A percentile compares a stretch with the other conserved stretches of the same genome.
These are phyloP conservation scores for Candida sojae DNA, from an alignment of 1,139 yeast genomes.

Conservation along the genomic window DNA sequence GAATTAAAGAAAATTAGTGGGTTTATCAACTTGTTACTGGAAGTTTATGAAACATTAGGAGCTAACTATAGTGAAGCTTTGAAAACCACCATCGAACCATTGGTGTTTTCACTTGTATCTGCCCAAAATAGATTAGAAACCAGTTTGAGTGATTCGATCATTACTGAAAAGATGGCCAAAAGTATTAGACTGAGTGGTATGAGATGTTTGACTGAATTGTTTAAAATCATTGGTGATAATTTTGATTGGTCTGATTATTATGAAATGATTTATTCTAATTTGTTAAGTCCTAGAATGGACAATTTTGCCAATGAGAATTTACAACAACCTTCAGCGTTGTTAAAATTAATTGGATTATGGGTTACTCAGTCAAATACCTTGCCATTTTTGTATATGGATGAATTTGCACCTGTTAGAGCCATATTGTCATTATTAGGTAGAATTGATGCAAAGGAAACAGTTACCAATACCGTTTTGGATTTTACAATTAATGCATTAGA, in stretches of 20 bases:
- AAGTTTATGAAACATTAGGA: slow-evolving; percentile 65
- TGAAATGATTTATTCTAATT: slow-evolving; percentile 48
- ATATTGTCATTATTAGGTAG: slow-evolving; percentile 56
- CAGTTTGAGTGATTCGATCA: slow-evolving; percentile 18
- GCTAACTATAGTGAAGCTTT: slow-evolving; percentile 54
- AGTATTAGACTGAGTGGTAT: slow-evolving; percentile 61
- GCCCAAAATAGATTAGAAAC: slow-evolving; percentile 51
- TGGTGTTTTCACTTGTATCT: slow-evolving; percentile 56
- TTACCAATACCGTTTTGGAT: slow-evolving; percentile 55
- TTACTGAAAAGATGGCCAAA: slow-evolving; percentile 47
- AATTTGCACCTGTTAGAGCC: slow-evolving; percentile 56
- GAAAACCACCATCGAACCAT: slow-evolving; percentile 56
- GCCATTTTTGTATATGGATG: slow-evolving; percentile 57
- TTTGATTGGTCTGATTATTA: slow-evolving; percentile 61
- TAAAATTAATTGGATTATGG: slow-evolving; percentile 69
- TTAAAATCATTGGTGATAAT: slow-evolving; percentile 46
- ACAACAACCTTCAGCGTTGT: slow-evolving; percentile 78
- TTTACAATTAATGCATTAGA: slow-evolving; percentile 51
- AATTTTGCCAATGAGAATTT: slow-evolving; percentile 75
- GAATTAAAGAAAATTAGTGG: slow-evolving; percentile 63
- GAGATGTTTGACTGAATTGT: slow-evolving; percentile 55
- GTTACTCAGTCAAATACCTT: slow-evolving; percentile 51
- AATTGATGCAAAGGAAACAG: slow-evolving; percentile 66
- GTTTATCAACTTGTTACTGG: slow-evolving; percentile 66
- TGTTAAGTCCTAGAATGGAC: slow-evolving; percentile 65